Evolutionary conservation across 2,329 filamentous ascomycete species (phyloP), one percentile per base, ranked within the genome.

Genomic region (Trichoderma sp.): DNA sequence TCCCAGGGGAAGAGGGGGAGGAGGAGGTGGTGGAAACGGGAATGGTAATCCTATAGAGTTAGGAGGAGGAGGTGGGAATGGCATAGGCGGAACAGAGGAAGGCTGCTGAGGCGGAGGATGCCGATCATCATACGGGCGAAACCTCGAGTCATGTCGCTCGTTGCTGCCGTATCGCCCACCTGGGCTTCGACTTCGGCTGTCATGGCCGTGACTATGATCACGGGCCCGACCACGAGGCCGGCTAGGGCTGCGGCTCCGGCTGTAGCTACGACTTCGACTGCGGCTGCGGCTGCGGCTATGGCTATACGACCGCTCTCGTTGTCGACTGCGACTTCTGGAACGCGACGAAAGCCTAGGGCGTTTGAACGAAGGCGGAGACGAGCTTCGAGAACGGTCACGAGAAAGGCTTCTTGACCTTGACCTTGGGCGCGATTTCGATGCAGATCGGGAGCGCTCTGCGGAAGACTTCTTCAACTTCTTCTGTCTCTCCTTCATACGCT

Each of bases 401-500:
- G 74, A 76, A 48, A 74, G 72, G 61, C 74, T 74, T 63, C 74
- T 72, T 2, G 77, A 76, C 29, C 70, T 61, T 22, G 78, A 79
- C 25, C 69, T 68, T 1, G 79, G 78, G 4, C 67, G 68, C 15
- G 79, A 79, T 17, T 45, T 63, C 6, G 75, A 77, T 12, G 59
- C 67, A 1, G 80, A 79, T 9, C 68, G 70, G 3, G 81, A 81
- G 4, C 79, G 76, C 5, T 77, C 79, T 29, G 79, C 58, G 1
- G 69, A 76, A 5, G 72, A 70, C 10, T 66, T 68, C 42, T 69
- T 70, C 57, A 37, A 52, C 66, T 79, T 81, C 53, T 76, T 80
- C 32, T 76, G 78, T 42, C 85, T 82, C 60, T 83, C 80, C 78
- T 90, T 92, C 90, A 95, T 95, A 74, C 90, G 91, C 71, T 92